These are phyloP conservation scores for Elsinoe australis DNA, from an alignment of 2,329 filamentous ascomycete genomes.

Conservation along the genomic window DNA sequence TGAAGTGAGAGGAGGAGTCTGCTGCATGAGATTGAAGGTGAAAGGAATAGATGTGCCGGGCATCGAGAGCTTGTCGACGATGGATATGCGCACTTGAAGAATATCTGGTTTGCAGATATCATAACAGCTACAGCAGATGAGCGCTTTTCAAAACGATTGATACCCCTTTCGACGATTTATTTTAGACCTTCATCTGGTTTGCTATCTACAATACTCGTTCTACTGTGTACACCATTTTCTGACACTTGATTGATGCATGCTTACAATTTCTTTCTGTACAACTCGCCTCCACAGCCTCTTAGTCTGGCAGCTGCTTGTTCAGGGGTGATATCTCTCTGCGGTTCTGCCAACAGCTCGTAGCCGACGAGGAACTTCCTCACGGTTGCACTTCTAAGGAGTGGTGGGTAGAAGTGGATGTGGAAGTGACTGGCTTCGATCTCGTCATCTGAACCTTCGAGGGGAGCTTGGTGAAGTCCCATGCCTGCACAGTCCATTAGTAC, in stretches of 20 bases:
- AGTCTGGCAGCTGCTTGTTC: conserved; percentile 83
- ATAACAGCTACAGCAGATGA: too few species aligned
- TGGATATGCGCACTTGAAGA: too few species aligned
- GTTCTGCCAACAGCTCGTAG: conserved; percentile 93
- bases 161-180: conserved; percentile 15
- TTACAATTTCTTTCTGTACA: conserved; percentile 65
- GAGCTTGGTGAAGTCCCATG: conserved; percentile 93
- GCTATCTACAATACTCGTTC: conserved; percentile 1
- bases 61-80: conserved; percentile 3
- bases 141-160: too few species aligned
- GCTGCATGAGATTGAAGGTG: background rate
- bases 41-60: background rate
- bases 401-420: conserved; percentile 97
- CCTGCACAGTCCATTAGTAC: conserved; percentile 43
- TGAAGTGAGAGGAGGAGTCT: conserved; percentile 34
- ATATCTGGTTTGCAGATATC: too few species aligned
- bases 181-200: too few species aligned
- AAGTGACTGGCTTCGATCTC: conserved; percentile 85
- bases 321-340: conserved; percentile 95
- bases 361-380: conserved; percentile 95
- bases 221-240: too few species aligned
- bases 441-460: conserved; percentile 69
- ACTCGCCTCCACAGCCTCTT: conserved; percentile 65
- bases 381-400: conserved; percentile 81
- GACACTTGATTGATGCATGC: background rate